phyloP scores from a whole-genome alignment of 495 filamentous ascomycete genomes.

The Hypoxylon rickii region DNA sequence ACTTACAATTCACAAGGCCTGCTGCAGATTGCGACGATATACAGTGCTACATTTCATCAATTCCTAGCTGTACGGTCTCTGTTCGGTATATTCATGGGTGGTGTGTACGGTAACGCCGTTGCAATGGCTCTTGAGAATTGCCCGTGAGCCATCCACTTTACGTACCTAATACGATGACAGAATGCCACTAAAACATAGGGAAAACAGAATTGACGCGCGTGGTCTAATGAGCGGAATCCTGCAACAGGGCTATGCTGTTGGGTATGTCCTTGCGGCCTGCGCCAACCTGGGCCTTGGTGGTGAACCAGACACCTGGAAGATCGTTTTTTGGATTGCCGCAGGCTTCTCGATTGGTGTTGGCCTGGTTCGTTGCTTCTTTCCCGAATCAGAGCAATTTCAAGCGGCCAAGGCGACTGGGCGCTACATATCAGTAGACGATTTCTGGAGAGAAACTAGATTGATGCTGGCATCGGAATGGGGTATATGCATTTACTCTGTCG shows the following conservation, averaged over 20 bases:
- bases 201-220: conserved; percentile 58
- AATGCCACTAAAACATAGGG: conserved; percentile 26
- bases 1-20: conserved; percentile 48
- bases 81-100: conserved; percentile 84
- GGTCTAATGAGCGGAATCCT: conserved; percentile 79
- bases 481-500: conserved; percentile 69
- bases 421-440: conserved; percentile 53
- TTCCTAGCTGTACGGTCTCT: conserved; percentile 72
- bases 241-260: conserved; percentile 77
- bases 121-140: conserved; percentile 81
- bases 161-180: background rate
- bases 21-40: conserved; percentile 76
- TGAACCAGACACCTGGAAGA: conserved; percentile 62
- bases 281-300: conserved; percentile 70
- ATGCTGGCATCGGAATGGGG: conserved; percentile 73
- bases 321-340: conserved; percentile 66
- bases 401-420: conserved; percentile 61
- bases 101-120: conserved; percentile 80
- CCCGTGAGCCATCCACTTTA: conserved; percentile 48
- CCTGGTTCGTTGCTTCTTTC: conserved; percentile 66
- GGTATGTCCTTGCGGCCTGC: conserved; percentile 74
- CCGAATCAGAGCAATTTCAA: conserved; percentile 72
- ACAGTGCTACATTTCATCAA: conserved; percentile 64
- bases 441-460: conserved; percentile 63
- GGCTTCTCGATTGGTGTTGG: conserved; percentile 67